phyloP scores from a whole-genome alignment of 2,329 filamentous ascomycete species.

The Fusarium siculi region DNA sequence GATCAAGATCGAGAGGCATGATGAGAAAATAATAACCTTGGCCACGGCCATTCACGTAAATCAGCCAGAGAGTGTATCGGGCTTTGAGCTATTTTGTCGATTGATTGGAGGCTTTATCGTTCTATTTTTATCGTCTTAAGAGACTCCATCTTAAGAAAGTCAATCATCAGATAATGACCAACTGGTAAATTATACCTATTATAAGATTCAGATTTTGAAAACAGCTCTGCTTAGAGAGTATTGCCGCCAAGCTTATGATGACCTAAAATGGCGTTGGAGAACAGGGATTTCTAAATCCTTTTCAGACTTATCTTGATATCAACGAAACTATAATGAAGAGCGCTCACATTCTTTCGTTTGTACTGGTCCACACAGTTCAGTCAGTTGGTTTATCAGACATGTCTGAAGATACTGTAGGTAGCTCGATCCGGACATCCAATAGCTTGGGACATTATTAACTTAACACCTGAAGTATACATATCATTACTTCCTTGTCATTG shows the following conservation, averaged over 20 bases:
- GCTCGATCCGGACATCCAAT: fast-evolving
- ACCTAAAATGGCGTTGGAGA: fast-evolving
- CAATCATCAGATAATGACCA: background rate
- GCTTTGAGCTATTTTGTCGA: background rate
- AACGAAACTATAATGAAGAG: background rate
- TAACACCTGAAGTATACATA: background rate
- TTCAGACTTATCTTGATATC: fast-evolving
- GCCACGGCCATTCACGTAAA: background rate
- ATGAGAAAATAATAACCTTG: background rate
- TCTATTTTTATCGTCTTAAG: background rate
- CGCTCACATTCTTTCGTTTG: background rate
- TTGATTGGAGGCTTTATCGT: no score
- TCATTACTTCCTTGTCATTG: background rate
- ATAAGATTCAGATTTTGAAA: background rate
- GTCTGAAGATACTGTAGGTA: fast-evolving
- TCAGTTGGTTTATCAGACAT: background rate
- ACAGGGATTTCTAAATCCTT: background rate
- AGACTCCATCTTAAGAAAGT: background rate
- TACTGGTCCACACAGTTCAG: background rate
- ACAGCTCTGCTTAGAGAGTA: background rate
- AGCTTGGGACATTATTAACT: background rate
- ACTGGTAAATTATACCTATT: no score
- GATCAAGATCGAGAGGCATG: background rate
- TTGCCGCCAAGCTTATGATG: fast-evolving
- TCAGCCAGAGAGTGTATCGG: no score